Evolutionary conservation across 148 eudicot genomes (phyloP), one percentile per base, ranked within the genome.

Genomic region (Linanthus parryae): DNA sequence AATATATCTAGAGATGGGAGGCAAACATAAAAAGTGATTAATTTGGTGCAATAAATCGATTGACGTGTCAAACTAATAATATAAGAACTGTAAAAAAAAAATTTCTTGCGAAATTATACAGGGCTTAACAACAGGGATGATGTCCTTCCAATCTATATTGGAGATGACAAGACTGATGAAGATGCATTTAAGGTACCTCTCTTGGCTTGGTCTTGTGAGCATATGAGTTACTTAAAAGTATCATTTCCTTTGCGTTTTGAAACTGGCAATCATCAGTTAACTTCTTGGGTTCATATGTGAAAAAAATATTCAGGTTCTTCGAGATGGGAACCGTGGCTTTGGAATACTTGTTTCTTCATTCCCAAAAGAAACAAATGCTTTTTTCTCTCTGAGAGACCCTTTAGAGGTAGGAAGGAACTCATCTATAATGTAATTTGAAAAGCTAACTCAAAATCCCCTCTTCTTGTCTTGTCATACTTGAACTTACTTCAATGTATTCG

Each of bases 141-240:
- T 46, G 83, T 90, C 71, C 88, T 90, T 19, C 88, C 97, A 0
- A 78, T 90, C 26, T 90, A 71, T 58, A 72, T 90, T 29, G 97
- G 97, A 44, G 97, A 90, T 56, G 97, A 90, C 70, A 71, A 56
- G 45, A 80, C 95, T 0, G 97, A 90, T 58, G 97, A 85, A 80
- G 95, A 90, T 64, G 95, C 97, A 25, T 85, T 85, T 46, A 72
- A 79, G 95, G 95, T 85, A 68, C 43, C 26, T 5, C 2, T 7
- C 8, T 25, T 3, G 8, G 21, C 55, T 35, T 34, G n/a, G n/a
- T n/a, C n/a, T n/a, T n/a, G n/a, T n/a, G n/a, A n/a, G n/a, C n/a
- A n/a, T n/a, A n/a, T n/a, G n/a, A n/a, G n/a, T n/a, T n/a, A n/a
- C n/a, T n/a, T n/a, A n/a, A n/a, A n/a, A n/a, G n/a, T n/a, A n/a